phyloP scores from a whole-genome alignment of 768 basidiomycete species.

The Boletus bicolor region DNA sequence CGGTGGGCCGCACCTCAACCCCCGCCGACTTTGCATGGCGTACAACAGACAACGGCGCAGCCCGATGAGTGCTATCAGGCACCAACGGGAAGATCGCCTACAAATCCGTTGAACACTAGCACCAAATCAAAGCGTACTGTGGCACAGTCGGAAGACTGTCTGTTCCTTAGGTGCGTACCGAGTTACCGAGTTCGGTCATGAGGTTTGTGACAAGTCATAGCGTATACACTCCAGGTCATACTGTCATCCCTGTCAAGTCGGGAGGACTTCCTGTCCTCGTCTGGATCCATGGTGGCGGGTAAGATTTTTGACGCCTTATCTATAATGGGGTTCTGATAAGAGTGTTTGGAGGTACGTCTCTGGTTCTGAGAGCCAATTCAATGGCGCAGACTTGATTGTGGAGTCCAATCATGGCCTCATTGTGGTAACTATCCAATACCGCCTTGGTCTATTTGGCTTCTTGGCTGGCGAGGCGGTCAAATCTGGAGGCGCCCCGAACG shows the following conservation, averaged over 20 bases:
- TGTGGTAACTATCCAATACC: conserved; percentile 10
- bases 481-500: not conserved
- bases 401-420: conserved; percentile 3
- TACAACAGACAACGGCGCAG: not conserved
- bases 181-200: not conserved
- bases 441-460: conserved; percentile 9
- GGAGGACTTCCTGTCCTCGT: conserved; percentile 7
- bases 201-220: not conserved
- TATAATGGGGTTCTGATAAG: not conserved
- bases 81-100: not conserved
- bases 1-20: conserved; percentile 3
- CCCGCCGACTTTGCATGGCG: not conserved
- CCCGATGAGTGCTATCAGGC: not conserved
- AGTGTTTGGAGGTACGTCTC: not conserved
- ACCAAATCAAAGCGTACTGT: not conserved
- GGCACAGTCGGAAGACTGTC: conserved; percentile 1
- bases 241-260: not conserved
- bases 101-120: not conserved
- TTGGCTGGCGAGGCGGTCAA: not conserved
- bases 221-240: not conserved
- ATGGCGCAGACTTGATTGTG: conserved; percentile 5
- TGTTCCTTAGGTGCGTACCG: conserved; percentile 4
- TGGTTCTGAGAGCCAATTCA: not conserved
- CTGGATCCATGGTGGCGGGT: conserved; percentile 11
- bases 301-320: not conserved